Evolutionary conservation across 345 rosid genomes (phyloP).

Genomic region (Limnanthes douglasii): DNA sequence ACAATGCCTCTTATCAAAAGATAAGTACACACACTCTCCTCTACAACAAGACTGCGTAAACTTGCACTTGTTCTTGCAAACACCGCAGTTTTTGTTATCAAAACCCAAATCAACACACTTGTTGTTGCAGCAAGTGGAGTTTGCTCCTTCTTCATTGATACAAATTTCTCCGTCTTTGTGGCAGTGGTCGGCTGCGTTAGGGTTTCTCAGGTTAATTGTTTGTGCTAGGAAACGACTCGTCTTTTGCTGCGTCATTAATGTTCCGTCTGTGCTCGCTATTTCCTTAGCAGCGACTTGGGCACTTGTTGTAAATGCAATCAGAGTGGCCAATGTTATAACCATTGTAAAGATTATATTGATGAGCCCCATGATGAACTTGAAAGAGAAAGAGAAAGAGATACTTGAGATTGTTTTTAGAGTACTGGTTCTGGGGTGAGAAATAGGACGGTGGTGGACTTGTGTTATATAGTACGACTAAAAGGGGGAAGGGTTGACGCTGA

Average conservation of each 20-base stretch:
- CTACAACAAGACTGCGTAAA: conserved; percentile 51
- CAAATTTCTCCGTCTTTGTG: conserved; percentile 28
- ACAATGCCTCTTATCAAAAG: conserved; percentile 62
- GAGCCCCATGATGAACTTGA: conserved; percentile 16
- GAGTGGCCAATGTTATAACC: conserved; percentile 28
- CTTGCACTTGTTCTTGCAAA: conserved; percentile 54
- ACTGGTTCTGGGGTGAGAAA: neutral
- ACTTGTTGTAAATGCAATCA: conserved; percentile 21
- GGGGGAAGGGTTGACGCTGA: conserved; percentile 29
- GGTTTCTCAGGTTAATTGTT: conserved; percentile 19
- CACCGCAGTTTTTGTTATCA: conserved; percentile 54
- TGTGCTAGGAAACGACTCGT: conserved; percentile 46
- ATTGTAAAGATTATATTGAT: conserved; percentile 24
- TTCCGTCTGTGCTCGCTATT: neutral
- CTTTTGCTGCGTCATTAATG: conserved; percentile 9
- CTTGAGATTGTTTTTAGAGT: neutral
- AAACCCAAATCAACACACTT: conserved; percentile 40
- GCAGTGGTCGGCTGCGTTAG: conserved; percentile 63
- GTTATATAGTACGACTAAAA: conserved; percentile 19
- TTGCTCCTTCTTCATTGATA: conserved; percentile 9
- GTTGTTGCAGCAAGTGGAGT: conserved; percentile 58
- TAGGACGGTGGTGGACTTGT: conserved; percentile 6
- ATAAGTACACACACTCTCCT: conserved; percentile 40
- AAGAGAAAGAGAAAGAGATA: neutral
- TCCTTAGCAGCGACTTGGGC: no score